Conservation (phyloP, 495 filamentous ascomycete genomes). For the Aspergillus diversus region DNA sequence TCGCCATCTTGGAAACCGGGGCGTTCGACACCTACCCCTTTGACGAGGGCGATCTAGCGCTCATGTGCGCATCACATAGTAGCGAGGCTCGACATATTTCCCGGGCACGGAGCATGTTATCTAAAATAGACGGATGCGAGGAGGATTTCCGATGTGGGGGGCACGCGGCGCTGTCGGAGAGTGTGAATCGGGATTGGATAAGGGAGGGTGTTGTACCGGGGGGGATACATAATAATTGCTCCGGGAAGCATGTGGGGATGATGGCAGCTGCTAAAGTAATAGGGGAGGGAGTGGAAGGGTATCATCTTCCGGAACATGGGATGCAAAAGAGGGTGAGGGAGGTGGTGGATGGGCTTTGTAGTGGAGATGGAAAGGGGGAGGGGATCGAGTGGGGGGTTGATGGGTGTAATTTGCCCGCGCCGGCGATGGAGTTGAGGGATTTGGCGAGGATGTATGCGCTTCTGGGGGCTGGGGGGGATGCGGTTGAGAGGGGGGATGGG, state of each 20-base stretch:
- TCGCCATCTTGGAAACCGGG: constrained; percentile 40
- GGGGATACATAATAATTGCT: constrained; percentile 41
- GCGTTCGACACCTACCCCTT: constrained; percentile 35
- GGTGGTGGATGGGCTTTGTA: constrained; percentile 33
- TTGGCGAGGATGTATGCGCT: constrained; percentile 33
- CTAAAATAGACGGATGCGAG: constrained; percentile 29
- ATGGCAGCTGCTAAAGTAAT: constrained; percentile 39
- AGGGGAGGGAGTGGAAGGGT: constrained; percentile 28
- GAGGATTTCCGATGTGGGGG: constrained; percentile 41
- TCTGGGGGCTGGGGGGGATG: constrained; percentile 31
- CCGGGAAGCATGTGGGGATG: constrained; percentile 48
- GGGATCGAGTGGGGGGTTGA: constrained; percentile 39
- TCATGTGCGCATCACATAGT: constrained; percentile 51
- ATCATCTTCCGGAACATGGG: constrained; percentile 34
- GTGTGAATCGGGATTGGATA: constrained; percentile 40
- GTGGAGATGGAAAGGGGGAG: constrained; percentile 16
- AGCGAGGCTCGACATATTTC: constrained; percentile 43
- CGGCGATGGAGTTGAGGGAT: constrained; percentile 32
- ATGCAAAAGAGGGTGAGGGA: constrained; percentile 37
- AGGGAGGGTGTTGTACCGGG: constrained; percentile 39
- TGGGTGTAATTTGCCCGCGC: constrained; percentile 45
- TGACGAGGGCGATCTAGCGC: constrained; percentile 41
- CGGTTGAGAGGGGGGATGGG: background rate
- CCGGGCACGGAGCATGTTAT: constrained; percentile 38
- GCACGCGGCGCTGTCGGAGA: constrained; percentile 35